Base-by-base conservation (phyloP, 805 yeast species). In the Candida odintsovae region DNA sequence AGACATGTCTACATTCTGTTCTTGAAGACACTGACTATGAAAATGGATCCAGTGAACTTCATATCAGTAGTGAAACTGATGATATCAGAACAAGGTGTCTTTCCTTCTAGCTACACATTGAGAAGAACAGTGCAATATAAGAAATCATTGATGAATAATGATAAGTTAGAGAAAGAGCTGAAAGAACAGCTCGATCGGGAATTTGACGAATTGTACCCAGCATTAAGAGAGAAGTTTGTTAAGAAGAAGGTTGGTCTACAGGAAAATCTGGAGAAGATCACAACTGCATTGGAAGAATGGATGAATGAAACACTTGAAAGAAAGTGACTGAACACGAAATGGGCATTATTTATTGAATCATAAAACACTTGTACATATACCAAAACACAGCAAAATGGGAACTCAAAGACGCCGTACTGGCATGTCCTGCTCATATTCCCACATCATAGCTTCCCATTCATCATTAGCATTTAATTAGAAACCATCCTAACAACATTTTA, bases 251-350 rank as follows among this genome's bases (percentile, higher is more conserved):
- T n/a, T 13, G 13, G 6, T 7, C 26, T 26, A 21, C 15, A 33
- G 29, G 22, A 21, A 13, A 25, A 16, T 4, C 8, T 40, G 6
- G 16, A 35, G 16, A 21, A 42, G n/a, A 38, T 46, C 15, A 25
- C 22, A 6, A 16, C 16, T 9, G 4, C 35, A 3, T 42, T 31
- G 11, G 41, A 25, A 8, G 49, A 42, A 16, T 46, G 49, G 49
- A 38, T 46, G 7, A 26, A 40, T 7, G 25, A 29, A 26, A 19
- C 39, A 36, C 23, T 20, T 12, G 25, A 21, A 15, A 20, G 25
- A 19, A 37, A 37, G 39, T 19, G 25, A 19, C 11, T 20, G n/a
- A 20, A 3, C 11, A 18, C 11, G 4, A 16, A 20, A 33, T 4
- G 20, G 20, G 12, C 36, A 16, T 33, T 33, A 16, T 16, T 33